Conservation (phyloP, 2,329 filamentous ascomycete species). For the Stenocarpella maydis region DNA sequence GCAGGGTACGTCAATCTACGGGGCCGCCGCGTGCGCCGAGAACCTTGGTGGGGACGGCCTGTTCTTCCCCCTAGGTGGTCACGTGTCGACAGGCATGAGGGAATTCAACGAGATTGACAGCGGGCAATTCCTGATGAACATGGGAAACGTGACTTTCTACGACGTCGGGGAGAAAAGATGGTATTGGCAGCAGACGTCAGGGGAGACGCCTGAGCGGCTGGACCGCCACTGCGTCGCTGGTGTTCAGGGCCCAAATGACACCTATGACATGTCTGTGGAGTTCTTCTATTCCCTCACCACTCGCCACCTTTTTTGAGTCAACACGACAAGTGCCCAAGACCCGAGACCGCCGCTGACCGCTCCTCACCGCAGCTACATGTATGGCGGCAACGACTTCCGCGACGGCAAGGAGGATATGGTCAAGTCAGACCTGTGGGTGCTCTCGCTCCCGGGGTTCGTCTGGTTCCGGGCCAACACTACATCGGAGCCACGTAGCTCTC, state of each 20-base stretch:
- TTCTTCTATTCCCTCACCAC: neutral
- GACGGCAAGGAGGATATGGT: neutral
- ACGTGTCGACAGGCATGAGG: neutral
- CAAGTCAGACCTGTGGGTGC: neutral
- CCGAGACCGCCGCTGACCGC: neutral
- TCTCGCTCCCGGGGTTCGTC: neutral
- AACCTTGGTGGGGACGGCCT: neutral
- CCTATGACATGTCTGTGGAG: neutral
- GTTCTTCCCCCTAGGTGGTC: neutral
- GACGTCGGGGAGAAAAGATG: neutral
- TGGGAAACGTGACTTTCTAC: neutral
- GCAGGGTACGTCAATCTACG: neutral
- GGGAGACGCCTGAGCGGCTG: neutral
- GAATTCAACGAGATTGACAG: too few species aligned
- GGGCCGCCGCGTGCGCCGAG: neutral
- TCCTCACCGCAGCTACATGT: neutral
- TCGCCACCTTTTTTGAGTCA: too few species aligned
- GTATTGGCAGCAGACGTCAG: neutral
- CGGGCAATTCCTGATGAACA: neutral
- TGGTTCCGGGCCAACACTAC: neutral
- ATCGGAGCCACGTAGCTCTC: neutral
- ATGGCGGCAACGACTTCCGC: neutral
- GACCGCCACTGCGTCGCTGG: neutral
- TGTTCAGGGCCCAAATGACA: neutral
- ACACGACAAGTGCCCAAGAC: too few species aligned